These are phyloP conservation scores for Lentinula edodes DNA, from an alignment of 768 basidiomycete species.

Conservation along the genomic window DNA sequence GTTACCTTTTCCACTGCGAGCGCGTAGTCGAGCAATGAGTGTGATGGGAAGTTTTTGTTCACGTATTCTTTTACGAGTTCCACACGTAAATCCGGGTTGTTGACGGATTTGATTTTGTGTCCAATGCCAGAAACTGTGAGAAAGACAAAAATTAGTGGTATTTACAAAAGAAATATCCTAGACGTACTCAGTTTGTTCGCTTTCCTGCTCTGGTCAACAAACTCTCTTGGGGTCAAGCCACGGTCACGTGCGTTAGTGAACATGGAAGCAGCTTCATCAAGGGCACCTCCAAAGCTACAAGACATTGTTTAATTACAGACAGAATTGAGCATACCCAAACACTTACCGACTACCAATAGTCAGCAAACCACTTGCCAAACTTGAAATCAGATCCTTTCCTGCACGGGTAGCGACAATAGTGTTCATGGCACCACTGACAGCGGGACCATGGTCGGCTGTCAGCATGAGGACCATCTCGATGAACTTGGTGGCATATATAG, in stretches of 20 bases:
- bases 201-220: slow-evolving; percentile 91
- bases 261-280: slow-evolving; percentile 96
- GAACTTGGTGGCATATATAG: slow-evolving; percentile 94
- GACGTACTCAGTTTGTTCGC: slow-evolving; percentile 86
- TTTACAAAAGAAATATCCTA: slow-evolving; percentile 8
- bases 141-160: background rate
- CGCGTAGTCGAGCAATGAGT: slow-evolving; percentile 89
- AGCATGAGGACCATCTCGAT: slow-evolving; percentile 99
- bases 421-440: slow-evolving; percentile 99
- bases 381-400: slow-evolving; percentile 98
- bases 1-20: slow-evolving; percentile 97
- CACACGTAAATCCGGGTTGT: slow-evolving; percentile 91
- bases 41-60: slow-evolving; percentile 91
- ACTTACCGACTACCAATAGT: slow-evolving; percentile 79
- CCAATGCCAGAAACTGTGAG: slow-evolving; percentile 88
- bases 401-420: slow-evolving; percentile 98
- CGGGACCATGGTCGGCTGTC: slow-evolving; percentile 97
- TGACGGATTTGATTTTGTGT: slow-evolving; percentile 99
- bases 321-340: background rate
- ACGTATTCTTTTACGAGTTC: slow-evolving; percentile 96
- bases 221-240: slow-evolving; percentile 95
- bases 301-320: slow-evolving; percentile 19
- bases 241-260: slow-evolving; percentile 90
- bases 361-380: slow-evolving; percentile 90
- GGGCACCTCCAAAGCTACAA: slow-evolving; percentile 81